These are phyloP conservation scores for Naganishia vishniacii DNA, from an alignment of 768 basidiomycete species.

Conservation along the genomic window DNA sequence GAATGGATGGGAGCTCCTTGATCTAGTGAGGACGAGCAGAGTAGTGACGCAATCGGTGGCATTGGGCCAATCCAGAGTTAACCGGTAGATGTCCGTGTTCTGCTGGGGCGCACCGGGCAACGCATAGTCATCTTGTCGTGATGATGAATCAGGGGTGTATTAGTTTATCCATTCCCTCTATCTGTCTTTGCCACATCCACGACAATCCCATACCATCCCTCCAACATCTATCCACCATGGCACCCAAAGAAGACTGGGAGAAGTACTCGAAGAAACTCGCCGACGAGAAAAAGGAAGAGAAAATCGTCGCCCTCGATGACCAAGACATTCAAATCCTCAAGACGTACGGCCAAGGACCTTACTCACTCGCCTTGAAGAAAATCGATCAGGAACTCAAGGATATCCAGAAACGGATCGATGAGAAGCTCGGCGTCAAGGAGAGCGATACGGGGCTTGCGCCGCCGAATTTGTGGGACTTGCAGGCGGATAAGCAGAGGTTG, in stretches of 20 bases:
- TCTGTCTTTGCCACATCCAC: too few relatives aligned
- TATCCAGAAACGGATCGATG: constrained; percentile 93
- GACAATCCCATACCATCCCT: too few relatives aligned
- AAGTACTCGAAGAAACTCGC: constrained; percentile 27
- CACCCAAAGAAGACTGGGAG: constrained; percentile 1
- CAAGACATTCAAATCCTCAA: constrained; percentile 98
- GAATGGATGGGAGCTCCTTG: constrained; percentile 46
- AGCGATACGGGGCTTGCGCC: constrained; percentile 95
- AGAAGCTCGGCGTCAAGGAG: constrained; percentile 97
- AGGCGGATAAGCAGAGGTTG: constrained; percentile 66
- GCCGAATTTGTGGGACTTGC: constrained; percentile 94
- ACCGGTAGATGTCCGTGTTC: too few relatives aligned
- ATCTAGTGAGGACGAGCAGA: too few relatives aligned
- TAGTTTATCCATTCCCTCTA: too few relatives aligned
- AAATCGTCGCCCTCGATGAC: constrained; percentile 92
- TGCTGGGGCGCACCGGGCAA: constrained; percentile 5
- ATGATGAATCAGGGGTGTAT: too few relatives aligned
- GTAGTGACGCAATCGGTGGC: too few relatives aligned
- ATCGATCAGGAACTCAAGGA: constrained; percentile 89
- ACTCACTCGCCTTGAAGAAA: constrained; percentile 78
- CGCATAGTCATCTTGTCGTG: constrained; percentile 55
- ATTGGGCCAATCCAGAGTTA: too few relatives aligned
- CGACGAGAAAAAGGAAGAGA: constrained; percentile 85
- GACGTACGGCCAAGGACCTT: constrained; percentile 98
- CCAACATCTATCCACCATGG: neutral